Evolutionary conservation across 768 basidiomycete species (phyloP).

Genomic region (Sistotremastrum niveocremeum): DNA sequence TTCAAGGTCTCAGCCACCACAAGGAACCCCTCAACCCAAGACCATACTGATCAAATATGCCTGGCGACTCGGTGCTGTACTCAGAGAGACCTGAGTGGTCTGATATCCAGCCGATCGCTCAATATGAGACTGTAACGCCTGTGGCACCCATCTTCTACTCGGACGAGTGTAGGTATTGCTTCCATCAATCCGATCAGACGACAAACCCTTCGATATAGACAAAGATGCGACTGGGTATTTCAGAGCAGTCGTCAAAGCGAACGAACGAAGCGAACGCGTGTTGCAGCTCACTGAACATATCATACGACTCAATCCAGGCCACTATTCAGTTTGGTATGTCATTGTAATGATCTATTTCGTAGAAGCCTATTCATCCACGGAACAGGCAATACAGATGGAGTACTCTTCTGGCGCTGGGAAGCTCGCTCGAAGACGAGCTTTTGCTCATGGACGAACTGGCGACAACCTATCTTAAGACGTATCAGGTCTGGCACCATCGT

Average conservation of each 20-base stretch:
- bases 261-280: slow-evolving; percentile 70
- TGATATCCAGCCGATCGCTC: slow-evolving; percentile 67
- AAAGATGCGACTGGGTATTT: slow-evolving; percentile 90
- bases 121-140: slow-evolving; percentile 66
- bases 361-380: not conserved
- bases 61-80: slow-evolving; percentile 24
- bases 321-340: slow-evolving; percentile 89
- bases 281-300: slow-evolving; percentile 80
- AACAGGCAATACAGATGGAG: slow-evolving; percentile 90
- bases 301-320: slow-evolving; percentile 87
- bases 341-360: not conserved
- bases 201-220: slow-evolving; percentile 34
- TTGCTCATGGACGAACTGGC: slow-evolving; percentile 80
- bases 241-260: slow-evolving; percentile 62
- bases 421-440: slow-evolving; percentile 66
- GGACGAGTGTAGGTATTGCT: slow-evolving; percentile 55
- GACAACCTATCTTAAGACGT: slow-evolving; percentile 76
- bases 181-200: not conserved
- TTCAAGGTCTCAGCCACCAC: too few relatives aligned
- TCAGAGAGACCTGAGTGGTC: slow-evolving; percentile 60
- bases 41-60: too few relatives aligned
- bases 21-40: too few relatives aligned
- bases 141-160: slow-evolving; percentile 90
- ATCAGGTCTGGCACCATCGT: slow-evolving; percentile 97
- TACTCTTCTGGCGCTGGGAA: slow-evolving; percentile 56